Percentiles rank a stretch among this genome's conserved stretches.
phyloP scores from a whole-genome alignment of 805 yeast species.

The Saccharomyces jurei region DNA sequence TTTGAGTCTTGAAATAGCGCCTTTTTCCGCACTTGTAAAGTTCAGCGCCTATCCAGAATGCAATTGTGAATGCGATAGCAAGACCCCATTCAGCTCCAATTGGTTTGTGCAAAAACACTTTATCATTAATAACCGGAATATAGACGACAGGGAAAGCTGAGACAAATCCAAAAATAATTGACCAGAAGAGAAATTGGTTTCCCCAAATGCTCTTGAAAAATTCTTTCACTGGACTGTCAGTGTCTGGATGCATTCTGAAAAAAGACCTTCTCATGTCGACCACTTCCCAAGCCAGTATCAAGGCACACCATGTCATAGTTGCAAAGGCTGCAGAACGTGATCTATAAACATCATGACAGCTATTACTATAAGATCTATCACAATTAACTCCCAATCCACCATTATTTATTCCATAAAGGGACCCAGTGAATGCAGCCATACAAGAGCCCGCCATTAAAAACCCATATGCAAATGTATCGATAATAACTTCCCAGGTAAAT shows the following conservation, averaged over 20 bases:
- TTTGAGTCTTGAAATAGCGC: conserved; percentile 37
- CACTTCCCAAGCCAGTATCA: conserved; percentile 79
- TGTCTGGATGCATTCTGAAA: conserved; percentile 61
- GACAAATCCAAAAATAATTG: conserved; percentile 59
- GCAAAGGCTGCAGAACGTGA: conserved; percentile 75
- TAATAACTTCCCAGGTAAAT: conserved; percentile 57
- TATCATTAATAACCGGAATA: conserved; percentile 77
- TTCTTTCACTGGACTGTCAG: conserved; percentile 52
- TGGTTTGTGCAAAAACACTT: conserved; percentile 64
- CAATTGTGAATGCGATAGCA: conserved; percentile 49
- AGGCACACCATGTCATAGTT: conserved; percentile 80
- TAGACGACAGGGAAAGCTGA: conserved; percentile 76
- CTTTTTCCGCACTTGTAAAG: conserved; percentile 62
- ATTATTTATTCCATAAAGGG: conserved; percentile 57
- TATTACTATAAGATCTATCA: conserved; percentile 39
- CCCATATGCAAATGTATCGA: conserved; percentile 69
- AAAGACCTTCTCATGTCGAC: conserved; percentile 63
- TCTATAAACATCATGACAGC: conserved; percentile 58
- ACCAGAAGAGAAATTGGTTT: conserved; percentile 76
- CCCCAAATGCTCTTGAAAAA: conserved; percentile 59
- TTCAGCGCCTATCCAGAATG: conserved; percentile 57
- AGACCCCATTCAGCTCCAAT: conserved; percentile 80
- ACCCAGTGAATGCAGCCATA: conserved; percentile 54
- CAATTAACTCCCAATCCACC: conserved; percentile 62
- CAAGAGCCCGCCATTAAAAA: conserved; percentile 65